phyloP scores from a whole-genome alignment of 2,329 filamentous ascomycete species.

The Coniochaeta pulveracea region DNA sequence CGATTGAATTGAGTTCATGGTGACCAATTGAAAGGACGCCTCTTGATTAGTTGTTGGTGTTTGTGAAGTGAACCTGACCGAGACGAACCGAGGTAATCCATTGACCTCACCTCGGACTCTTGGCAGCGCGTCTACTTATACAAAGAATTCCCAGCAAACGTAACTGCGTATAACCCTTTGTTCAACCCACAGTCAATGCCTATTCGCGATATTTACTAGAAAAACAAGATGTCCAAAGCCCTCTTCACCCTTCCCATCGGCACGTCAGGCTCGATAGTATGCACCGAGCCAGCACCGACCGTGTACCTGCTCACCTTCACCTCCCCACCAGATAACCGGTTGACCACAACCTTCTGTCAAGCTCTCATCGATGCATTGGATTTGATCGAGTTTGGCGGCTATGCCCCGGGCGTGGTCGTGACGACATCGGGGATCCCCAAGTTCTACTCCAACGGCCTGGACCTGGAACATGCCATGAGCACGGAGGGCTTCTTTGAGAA shows the following conservation, averaged over 20 bases:
- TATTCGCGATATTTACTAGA: no score
- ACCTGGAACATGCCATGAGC: slow-evolving; percentile 53
- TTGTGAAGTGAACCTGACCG: no score
- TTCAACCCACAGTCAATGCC: no score
- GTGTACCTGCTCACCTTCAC: slow-evolving; percentile 66
- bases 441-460: slow-evolving; percentile 78
- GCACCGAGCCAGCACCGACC: slow-evolving; percentile 45
- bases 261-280: slow-evolving; percentile 37
- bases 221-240: background rate
- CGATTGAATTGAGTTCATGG: no score
- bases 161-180: no score
- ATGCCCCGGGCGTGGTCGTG: slow-evolving; percentile 61
- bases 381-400: slow-evolving; percentile 52
- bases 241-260: slow-evolving; percentile 51
- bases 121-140: no score
- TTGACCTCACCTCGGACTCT: no score
- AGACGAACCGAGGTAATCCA: no score
- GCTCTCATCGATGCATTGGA: slow-evolving; percentile 62
- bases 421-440: slow-evolving; percentile 67
- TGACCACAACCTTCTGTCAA: slow-evolving; percentile 56
- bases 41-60: no score
- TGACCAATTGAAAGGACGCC: no score
- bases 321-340: slow-evolving; percentile 65
- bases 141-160: no score
- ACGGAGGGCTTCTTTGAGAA: slow-evolving; percentile 48